Conservation (phyloP, 2,329 filamentous ascomycete species). For the Penicillium corylophilum region DNA sequence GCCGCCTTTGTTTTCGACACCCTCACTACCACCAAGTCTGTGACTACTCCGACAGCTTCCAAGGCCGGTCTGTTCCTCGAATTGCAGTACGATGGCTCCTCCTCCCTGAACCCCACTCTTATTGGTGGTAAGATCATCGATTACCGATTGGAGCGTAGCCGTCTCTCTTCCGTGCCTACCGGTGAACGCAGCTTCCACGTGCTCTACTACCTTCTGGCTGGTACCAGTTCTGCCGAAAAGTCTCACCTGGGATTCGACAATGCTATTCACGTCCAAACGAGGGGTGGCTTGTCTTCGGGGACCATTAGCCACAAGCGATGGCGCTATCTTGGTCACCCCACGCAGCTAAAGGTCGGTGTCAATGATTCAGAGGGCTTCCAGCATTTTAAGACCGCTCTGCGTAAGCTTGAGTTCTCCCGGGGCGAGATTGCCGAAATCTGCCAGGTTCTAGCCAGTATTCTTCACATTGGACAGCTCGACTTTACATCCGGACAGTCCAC, state of each 20-base stretch:
- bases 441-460: slow-evolving; percentile 85
- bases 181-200: slow-evolving; percentile 96
- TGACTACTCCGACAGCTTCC: slow-evolving; percentile 91
- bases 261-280: slow-evolving; percentile 38
- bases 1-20: slow-evolving; percentile 95
- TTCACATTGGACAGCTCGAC: slow-evolving; percentile 97
- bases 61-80: slow-evolving; percentile 96
- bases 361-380: slow-evolving; percentile 96
- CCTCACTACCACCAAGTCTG: slow-evolving; percentile 93
- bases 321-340: slow-evolving; percentile 94
- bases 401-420: slow-evolving; percentile 90
- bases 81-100: slow-evolving; percentile 90
- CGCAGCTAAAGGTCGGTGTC: slow-evolving; percentile 93
- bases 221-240: slow-evolving; percentile 88
- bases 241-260: slow-evolving; percentile 70
- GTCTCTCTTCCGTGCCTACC: slow-evolving; percentile 87
- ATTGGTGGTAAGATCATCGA: slow-evolving; percentile 94
- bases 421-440: slow-evolving; percentile 96
- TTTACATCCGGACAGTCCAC: slow-evolving; percentile 83
- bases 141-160: slow-evolving; percentile 86
- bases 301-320: slow-evolving; percentile 72
- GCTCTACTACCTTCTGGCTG: slow-evolving; percentile 90
- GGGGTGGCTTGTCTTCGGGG: slow-evolving; percentile 53
- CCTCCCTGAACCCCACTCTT: slow-evolving; percentile 78
- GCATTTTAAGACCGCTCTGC: slow-evolving; percentile 92